Conservation (phyloP, 1,284 basidiomycete species). For the Ceratobasidium papillatum region DNA sequence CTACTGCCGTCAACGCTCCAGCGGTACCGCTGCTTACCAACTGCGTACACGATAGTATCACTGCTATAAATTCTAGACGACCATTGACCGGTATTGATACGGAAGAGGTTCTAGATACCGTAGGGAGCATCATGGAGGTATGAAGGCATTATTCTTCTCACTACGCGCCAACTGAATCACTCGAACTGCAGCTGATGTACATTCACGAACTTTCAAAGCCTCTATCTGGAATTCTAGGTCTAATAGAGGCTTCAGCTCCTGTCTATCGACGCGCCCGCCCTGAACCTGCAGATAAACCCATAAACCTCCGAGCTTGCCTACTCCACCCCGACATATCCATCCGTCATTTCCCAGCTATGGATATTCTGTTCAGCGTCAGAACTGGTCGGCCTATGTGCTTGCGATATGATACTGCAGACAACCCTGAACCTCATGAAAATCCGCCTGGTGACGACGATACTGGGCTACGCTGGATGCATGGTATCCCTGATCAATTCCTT, state of each 20-base stretch:
- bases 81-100: background rate
- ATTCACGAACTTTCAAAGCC: background rate
- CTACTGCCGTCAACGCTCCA: background rate
- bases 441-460: background rate
- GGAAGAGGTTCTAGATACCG: background rate
- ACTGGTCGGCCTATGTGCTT: conserved; percentile 10
- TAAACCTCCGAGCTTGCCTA: background rate
- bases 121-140: background rate
- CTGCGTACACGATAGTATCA: background rate
- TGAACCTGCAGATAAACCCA: background rate
- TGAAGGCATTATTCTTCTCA: background rate
- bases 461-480: conserved; percentile 28
- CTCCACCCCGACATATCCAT: conserved; percentile 22
- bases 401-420: background rate
- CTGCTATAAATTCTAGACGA: background rate
- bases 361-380: background rate
- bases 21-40: background rate
- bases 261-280: conserved; percentile 6
- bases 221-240: background rate
- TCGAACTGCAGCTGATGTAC: background rate
- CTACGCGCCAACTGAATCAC: background rate
- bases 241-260: conserved; percentile 6
- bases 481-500: conserved; percentile 16
- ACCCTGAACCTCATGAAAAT: background rate
- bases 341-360: conserved; percentile 23